Evolutionary conservation across 805 yeast genomes (phyloP), one percentile per base, ranked within the genome.

Genomic region (Groenewaldozyma tartarivorans): DNA sequence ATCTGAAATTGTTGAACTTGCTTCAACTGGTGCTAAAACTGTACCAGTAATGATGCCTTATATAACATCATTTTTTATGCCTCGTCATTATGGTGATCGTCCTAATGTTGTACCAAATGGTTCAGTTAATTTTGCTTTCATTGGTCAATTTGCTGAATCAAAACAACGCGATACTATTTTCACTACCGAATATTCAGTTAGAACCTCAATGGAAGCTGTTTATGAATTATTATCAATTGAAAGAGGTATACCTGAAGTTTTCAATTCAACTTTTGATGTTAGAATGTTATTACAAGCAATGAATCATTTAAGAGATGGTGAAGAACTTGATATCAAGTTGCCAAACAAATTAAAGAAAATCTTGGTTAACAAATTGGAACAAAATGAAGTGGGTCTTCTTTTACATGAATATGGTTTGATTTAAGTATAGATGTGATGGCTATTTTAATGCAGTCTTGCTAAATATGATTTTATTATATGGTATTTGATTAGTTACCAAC

Each of bases 11-110:
- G 16, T 9, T 7, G 35, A 32, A 16, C 16, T 32, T 9, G 35
- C 35, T 15, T 11, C n/a, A 7, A 32, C 6, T 32, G 35, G 35
- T 6, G 35, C 35, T 32, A 32, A 32, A 32, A 11, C 16, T n/a
- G 35, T 32, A 17, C 35, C 35, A 15, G 35, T 32, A 11, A 32
- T 32, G 35, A 32, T 32, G 35, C 35, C 35, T 7, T 32, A 32
- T 32, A 17, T 32, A 9, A 32, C 35, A 11, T 9, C 35, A 32
- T 32, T 32, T 32, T 32, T 32, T n/a, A 32, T 32, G 35, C 35
- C 35, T 17, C 6, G 35, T 11, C 35, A 32, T 7, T 9, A 9
- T 7, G 35, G 35, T 17, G 35, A 32, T 17, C 16, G 35, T 15
- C 35, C 35, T 11, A 16, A 32, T 32, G 19, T 32, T 32, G 35